Base-by-base conservation (phyloP, 495 filamentous ascomycete genomes). In the Sordaria brevicollis region DNA sequence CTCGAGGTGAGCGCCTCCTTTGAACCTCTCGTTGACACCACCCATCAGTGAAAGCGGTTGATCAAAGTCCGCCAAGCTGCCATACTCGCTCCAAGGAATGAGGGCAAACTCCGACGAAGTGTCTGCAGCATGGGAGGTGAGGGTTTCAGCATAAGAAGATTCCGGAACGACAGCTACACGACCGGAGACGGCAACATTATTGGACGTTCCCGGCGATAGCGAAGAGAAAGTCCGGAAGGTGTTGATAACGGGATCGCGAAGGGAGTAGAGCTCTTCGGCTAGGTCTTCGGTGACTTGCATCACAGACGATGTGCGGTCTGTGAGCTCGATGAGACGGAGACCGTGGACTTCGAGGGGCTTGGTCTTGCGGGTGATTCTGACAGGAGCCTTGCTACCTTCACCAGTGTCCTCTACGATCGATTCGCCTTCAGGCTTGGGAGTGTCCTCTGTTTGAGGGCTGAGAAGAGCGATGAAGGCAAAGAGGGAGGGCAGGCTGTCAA, bases 1-100 rank as follows among this genome's bases (percentile, higher is more conserved):
- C 5, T 83, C 79, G 7, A 90, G 85, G 72, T 93, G 90, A 3
- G 85, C 74, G 29, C 77, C 79, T 15, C 82, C 81, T 6, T 76
- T 80, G 72, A 88, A 86, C 8, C 84, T 81, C 66, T 88, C 85
- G 69, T 80, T 80, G 0, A 76, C 67, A 9, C 78, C 75, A 65
- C 77, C 76, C 2, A 75, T 71, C 36, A 77, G 75, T 0, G 81
- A 79, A 35, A 82, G 78, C 0, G 84, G 81, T 37, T 84, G 80
- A 54, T 83, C 79, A 17, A 15, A 62, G 67, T 97, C 93, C 11
- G 85, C 84, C 70, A 92, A 85, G 68, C 84, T 87, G 17, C 92
- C 92, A n/a, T 87, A 89, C 70, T 96, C 93, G 74, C 90, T 92
- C 95, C 95, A 99, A 1, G 95, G 94, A 38, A 97, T 86, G 7